Conservation (phyloP, 2,329 filamentous ascomycete species). For the Ophiostoma montium region DNA sequence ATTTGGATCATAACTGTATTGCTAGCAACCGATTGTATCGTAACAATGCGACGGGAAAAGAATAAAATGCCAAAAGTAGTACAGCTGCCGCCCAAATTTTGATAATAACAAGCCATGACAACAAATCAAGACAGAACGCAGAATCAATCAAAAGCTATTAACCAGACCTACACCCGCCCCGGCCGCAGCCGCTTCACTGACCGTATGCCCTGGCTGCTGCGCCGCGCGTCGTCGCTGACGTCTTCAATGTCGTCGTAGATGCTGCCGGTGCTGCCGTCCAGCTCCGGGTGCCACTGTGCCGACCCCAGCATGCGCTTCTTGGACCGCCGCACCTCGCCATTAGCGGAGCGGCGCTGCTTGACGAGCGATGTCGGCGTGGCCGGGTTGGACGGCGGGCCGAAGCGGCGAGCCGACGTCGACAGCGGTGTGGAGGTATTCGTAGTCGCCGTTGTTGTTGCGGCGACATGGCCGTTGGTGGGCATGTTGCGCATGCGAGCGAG, state of each 20-base stretch:
- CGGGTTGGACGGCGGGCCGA: background rate
- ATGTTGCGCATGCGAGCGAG: background rate
- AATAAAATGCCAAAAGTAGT: no score
- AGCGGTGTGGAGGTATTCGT: no score
- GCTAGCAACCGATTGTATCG: no score
- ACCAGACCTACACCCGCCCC: background rate
- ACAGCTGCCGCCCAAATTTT: no score
- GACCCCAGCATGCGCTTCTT: slow-evolving; percentile 7
- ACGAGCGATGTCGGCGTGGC: background rate
- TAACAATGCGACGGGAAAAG: no score
- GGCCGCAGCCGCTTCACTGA: slow-evolving; percentile 1
- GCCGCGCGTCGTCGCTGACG: slow-evolving; percentile 2
- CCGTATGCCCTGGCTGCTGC: background rate
- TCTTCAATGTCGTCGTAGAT: slow-evolving; percentile 10
- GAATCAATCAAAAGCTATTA: no score
- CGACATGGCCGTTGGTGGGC: background rate
- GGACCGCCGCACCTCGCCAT: background rate
- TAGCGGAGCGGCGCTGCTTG: background rate
- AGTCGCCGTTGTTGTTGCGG: background rate
- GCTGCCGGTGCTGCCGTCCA: background rate
- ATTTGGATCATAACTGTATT: no score
- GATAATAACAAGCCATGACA: no score
- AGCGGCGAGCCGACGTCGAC: background rate
- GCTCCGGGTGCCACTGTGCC: slow-evolving; percentile 1
- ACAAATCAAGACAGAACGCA: no score